These are phyloP conservation scores for Maudiozyma humilis DNA, from an alignment of 1,139 yeast genomes.

Conservation along the genomic window DNA sequence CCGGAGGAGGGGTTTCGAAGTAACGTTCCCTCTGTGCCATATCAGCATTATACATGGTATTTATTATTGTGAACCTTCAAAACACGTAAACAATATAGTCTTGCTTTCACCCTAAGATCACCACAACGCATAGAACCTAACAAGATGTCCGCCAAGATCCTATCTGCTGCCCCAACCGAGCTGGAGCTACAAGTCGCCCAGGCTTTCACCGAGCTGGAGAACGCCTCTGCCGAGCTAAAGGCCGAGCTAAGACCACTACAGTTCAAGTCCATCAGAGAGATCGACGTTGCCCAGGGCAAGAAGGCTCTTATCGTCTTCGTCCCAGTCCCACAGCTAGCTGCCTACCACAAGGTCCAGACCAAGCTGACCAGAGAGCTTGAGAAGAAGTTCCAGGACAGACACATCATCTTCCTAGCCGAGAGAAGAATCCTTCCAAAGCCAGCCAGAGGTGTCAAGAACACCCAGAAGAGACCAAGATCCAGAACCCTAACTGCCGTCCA, in stretches of 20 bases:
- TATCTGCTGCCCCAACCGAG: conserved; percentile 88
- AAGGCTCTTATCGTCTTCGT: conserved; percentile 97
- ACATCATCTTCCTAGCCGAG: conserved; percentile 98
- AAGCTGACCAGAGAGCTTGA: conserved; percentile 98
- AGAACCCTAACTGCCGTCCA: conserved; percentile 98
- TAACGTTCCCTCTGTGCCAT: no score
- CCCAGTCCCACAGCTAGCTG: conserved; percentile 89
- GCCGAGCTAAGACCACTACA: conserved; percentile 97
- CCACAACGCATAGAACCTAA: no score
- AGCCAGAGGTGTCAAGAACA: conserved; percentile 81
- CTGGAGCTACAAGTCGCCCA: conserved; percentile 99
- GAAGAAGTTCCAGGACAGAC: conserved; percentile 99
- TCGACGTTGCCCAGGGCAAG: conserved; percentile 97
- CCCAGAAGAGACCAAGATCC: conserved; percentile 99
- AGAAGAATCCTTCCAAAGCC: conserved; percentile 98
- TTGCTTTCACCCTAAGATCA: no score
- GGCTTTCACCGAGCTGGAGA: conserved; percentile 95
- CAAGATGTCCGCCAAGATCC: conserved; percentile 56
- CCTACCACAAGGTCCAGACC: conserved; percentile 96
- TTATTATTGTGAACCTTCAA: no score
- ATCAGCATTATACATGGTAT: no score
- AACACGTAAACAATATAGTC: no score
- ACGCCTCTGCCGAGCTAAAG: conserved; percentile 88
- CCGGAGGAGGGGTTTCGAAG: no score
- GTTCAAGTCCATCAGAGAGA: conserved; percentile 96